Evolutionary conservation across 495 filamentous ascomycete species (phyloP).

Genomic region (Hypoxylon intermedium): DNA sequence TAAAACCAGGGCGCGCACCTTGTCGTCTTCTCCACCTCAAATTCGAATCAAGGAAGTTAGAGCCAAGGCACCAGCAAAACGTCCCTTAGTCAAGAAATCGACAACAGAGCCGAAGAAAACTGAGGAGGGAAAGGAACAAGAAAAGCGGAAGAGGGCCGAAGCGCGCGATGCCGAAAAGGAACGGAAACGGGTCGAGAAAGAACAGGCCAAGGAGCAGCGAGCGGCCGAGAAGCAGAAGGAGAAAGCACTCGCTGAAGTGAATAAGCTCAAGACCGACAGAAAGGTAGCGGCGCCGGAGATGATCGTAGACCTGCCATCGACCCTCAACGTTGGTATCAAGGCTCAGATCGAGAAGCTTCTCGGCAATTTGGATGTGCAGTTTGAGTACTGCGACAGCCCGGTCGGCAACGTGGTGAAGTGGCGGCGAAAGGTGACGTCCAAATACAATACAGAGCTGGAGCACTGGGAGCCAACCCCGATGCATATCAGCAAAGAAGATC

Average conservation of each 20-base stretch:
- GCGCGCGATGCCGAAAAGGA: conserved; percentile 64
- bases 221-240: conserved; percentile 69
- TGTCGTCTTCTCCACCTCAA: conserved; percentile 31
- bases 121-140: conserved; percentile 44
- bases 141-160: conserved; percentile 47
- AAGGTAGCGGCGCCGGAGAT: conserved; percentile 80
- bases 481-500: conserved; percentile 66
- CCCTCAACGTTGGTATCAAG: conserved; percentile 63
- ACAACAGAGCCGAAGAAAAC: conserved; percentile 40
- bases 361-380: conserved; percentile 47
- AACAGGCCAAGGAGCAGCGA: conserved; percentile 65
- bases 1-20: conserved; percentile 28
- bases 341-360: conserved; percentile 64
- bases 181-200: conserved; percentile 56
- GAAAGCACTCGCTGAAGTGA: conserved; percentile 74
- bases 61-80: conserved; percentile 4
- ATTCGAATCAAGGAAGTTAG: conserved; percentile 4
- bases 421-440: conserved; percentile 71
- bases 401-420: conserved; percentile 72
- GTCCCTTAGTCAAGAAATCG: conserved; percentile 11
- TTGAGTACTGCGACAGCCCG: conserved; percentile 53
- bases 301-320: conserved; percentile 76
- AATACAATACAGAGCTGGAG: conserved; percentile 66
- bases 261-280: conserved; percentile 77
- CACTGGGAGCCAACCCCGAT: conserved; percentile 71